Evolutionary conservation across 495 filamentous ascomycete genomes (phyloP), one percentile per base, ranked within the genome.

Genomic region (Rhypophila decipiens): DNA sequence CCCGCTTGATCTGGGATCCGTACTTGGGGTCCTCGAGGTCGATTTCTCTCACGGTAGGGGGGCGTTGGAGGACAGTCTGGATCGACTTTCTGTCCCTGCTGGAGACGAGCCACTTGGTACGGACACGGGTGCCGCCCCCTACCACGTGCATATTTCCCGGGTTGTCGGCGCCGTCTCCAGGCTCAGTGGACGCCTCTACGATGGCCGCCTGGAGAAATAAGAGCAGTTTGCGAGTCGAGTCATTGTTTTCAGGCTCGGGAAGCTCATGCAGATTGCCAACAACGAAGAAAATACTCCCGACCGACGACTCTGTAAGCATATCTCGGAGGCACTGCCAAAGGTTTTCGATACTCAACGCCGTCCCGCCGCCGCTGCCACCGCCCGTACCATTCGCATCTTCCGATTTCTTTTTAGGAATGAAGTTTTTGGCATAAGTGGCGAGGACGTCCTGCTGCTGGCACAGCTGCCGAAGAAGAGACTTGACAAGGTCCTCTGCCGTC

Each of bases 401-500:
- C 15, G 19, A 35, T 1, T 24, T 15, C 38, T 58, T 49, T 34
- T 62, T 60, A 43, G 60, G 58, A 13, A 51, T 44, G 39, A 66
- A 68, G 15, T 48, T 22, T 33, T 63, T 67, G 7, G 63, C 66
- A 37, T 70, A 62, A 20, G 55, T 45, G 37, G 64, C 67, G 0
- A 70, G 52, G 0, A 50, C 50, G 38, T 61, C 58, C 47, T 68
- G 60, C 39, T 66, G 52, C 17, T 56, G 38, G 24, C 65, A 63
- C 2, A 70, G 50, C 44, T 69, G 67, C 34, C 51, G 50, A 9
- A 69, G 46, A 20, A 69, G 44, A 24, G 57, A 67, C 44, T 63
- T 70, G 11, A 70, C 54, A 15, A 70, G 36, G 12, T 70, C 64
- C 44, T 70, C 67, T 1, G 66, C 66, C 0, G 60, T 66, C 20